Evolutionary conservation across 371 early-diverging fungal genomes (phyloP), one percentile per base, ranked within the genome.

Genomic region (Circinella minor): DNA sequence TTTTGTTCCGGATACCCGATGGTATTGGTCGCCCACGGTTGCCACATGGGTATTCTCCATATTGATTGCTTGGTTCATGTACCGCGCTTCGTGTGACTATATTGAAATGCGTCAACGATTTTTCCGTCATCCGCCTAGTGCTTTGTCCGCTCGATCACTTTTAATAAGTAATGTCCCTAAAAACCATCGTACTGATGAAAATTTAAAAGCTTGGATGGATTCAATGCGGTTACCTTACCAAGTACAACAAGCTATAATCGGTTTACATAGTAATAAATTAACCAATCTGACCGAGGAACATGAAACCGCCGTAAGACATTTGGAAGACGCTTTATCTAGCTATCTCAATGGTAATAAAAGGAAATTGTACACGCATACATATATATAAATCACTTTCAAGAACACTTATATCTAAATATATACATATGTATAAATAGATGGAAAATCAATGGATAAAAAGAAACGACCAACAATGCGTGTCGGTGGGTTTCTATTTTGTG

Each of bases 251-350:
- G 89, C 85, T 1, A 81, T 92, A 65, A 86, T 95, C 46, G 95
- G 94, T 27, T 86, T 91, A 51, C 89, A 93, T 60, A 88, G 90
- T 36, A 81, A 87, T 15, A 85, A 88, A 57, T 71, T 96, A 61
- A 88, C 92, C 10, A 85, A 89, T 5, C 74, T 94, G 49, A 86
- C 92, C 57, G 77, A 88, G 38, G 77, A 89, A 63, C 95, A 96
- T 68, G 86, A 92, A 67, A 69, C 81, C 61, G 81, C 84, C 15
- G 94, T 95, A 36, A 76, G 80, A 15, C 71, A 82, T 13, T 72
- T 96, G 15, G 96, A 96, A 74, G 80, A 77, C 37, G 82, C 90
- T 7, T 74, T 96, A 61, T 83, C 90, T 46, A 85, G 80, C 64
- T 92, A 88, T 76, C 76, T 89, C 64, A 81, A 75, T 47, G 88